Evolutionary conservation across 306 rosid species (phyloP).

Genomic region (Sindora glabra): DNA sequence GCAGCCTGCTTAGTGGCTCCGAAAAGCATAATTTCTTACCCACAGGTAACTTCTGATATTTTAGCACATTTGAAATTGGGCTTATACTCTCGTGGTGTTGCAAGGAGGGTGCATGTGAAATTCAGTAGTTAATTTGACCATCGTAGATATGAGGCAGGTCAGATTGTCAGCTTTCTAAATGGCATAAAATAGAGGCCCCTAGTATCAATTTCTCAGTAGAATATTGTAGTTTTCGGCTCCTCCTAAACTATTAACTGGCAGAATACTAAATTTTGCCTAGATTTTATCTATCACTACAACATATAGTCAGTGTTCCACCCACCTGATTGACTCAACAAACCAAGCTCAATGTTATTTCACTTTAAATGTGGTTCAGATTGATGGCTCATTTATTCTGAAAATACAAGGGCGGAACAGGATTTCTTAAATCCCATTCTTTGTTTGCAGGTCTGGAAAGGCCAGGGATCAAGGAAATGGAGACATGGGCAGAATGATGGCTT

Average conservation of each 20-base stretch:
- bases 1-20: slow-evolving; percentile 93
- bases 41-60: slow-evolving; percentile 64
- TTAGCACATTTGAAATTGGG: neutral
- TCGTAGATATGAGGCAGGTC: neutral
- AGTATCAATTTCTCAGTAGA: neutral
- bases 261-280: no score
- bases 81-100: neutral
- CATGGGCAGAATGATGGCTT: slow-evolving; percentile 89
- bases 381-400: slow-evolving; percentile 7
- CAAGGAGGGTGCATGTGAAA: neutral
- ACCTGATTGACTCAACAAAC: neutral
- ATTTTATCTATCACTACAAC: no score
- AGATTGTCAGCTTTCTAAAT: neutral
- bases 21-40: slow-evolving; percentile 79
- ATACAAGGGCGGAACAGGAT: neutral
- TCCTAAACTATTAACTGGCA: neutral
- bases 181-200: neutral
- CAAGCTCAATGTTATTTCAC: neutral
- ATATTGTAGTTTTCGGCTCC: neutral
- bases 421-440: neutral
- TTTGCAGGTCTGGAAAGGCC: slow-evolving; percentile 97
- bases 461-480: slow-evolving; percentile 93
- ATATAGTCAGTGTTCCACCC: neutral
- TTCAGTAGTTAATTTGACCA: neutral
- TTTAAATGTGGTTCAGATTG: neutral